Base-by-base conservation (phyloP, 441 rosid species). In the Populus hybrid region DNA sequence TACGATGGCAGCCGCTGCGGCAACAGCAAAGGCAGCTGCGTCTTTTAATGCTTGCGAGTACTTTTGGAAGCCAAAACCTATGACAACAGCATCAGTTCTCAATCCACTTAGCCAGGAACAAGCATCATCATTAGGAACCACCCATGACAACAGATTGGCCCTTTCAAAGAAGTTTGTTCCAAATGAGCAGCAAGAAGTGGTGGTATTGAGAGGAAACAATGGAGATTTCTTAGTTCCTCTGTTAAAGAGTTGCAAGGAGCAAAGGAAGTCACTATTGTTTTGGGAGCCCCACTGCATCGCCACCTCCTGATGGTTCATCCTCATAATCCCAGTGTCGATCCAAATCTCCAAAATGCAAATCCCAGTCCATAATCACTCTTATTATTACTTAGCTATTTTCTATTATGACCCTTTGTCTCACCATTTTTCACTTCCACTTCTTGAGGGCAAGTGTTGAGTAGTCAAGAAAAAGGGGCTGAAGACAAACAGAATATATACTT, bases 221-320 rank as follows among this genome's bases (percentile, higher is more conserved):
- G 87, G 80, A 26, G 87, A 84, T 70, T 74, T 35, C 77, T 79
- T 80, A 40, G 87, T 80, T 65, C 88, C 88, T 57, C 59, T 76
- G 78, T n/a, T 81, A 23, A 88, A 87, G 68, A 87, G 91, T 0
- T 95, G 99, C 94, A 91, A 95, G 75, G 92, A 90, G 65, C 81
- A 82, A 2, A 86, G 90, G 85, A 90, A 95, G 84, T 89, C 97
- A 18, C 91, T 90, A 76, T 73, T 86, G 76, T 83, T 88, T 26
- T 66, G 85, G 82, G 95, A 91, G 77, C 81, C 89, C 1, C 69
- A 81, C 32, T 93, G 97, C 92, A 90, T 93, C 79, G 95, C 99
- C 76, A 93, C 95, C 36, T 89, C 91, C 78, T 88, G 79, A 83
- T 70, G 9, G 10, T 11, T 11, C 72, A 12, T 6, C 36, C 38